phyloP scores from a whole-genome alignment of 805 yeast genomes.

The Ogataea thermomethanolica region DNA sequence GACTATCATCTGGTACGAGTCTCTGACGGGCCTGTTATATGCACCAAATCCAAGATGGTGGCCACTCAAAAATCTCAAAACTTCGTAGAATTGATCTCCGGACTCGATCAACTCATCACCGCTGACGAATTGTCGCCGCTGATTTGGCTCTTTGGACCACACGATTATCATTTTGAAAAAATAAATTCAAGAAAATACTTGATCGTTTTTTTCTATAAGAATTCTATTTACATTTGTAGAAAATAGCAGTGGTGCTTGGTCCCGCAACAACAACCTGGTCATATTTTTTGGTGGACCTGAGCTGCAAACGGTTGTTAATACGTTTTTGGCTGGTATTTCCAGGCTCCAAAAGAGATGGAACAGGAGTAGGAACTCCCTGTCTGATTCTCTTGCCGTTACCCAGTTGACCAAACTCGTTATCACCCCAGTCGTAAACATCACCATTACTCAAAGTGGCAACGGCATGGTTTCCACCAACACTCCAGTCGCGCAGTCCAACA shows the following conservation, averaged over 20 bases:
- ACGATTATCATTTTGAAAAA: conserved; percentile 2
- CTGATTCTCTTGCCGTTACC: conserved; percentile 77
- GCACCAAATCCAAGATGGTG: conserved; percentile 5
- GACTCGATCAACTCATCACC: conserved; percentile 5
- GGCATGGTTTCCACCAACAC: conserved; percentile 63
- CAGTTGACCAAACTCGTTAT: conserved; percentile 75
- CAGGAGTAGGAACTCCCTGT: conserved; percentile 46
- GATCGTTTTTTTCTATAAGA: background rate
- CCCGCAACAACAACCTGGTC: conserved; percentile 66
- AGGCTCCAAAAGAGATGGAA: conserved; percentile 63
- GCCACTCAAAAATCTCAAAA: conserved; percentile 6
- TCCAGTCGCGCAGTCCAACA: conserved; percentile 49
- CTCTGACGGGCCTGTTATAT: conserved; percentile 1
- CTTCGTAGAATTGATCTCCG: conserved; percentile 1
- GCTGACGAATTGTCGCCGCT: background rate
- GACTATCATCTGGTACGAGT: conserved; percentile 9
- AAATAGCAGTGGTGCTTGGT: conserved; percentile 57
- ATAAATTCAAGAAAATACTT: background rate
- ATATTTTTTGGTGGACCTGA: conserved; percentile 33
- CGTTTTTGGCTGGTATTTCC: conserved; percentile 11
- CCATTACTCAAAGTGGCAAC: conserved; percentile 57
- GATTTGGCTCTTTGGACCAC: conserved; percentile 6
- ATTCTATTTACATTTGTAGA: conserved; percentile 37
- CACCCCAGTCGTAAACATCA: conserved; percentile 80
- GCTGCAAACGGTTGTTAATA: conserved; percentile 43